Evolutionary conservation across 257 asterid genomes (phyloP).

Genomic region (Jacaranda mimosifolia): DNA sequence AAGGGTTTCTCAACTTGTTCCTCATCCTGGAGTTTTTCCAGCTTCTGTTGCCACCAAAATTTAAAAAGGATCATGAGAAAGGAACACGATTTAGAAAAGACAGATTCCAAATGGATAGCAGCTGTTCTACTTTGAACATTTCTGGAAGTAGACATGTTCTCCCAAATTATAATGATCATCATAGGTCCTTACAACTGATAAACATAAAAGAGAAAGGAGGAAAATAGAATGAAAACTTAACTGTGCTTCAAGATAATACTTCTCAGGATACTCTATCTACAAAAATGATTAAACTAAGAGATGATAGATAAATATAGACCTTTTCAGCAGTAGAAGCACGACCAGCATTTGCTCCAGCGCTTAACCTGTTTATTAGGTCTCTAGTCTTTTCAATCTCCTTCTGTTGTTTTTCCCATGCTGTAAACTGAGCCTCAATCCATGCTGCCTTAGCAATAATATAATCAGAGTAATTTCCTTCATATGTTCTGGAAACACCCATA

Average conservation of each 20-base stretch:
- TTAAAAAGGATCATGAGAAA: constrained; percentile 19
- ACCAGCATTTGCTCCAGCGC: constrained; percentile 97
- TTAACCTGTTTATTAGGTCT: constrained; percentile 80
- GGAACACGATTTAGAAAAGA: neutral
- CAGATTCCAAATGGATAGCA: neutral
- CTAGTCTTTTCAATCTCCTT: constrained; percentile 88
- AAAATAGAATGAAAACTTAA: neutral
- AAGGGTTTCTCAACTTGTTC: constrained; percentile 98
- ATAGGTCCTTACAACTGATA: neutral
- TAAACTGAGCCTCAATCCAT: constrained; percentile 84
- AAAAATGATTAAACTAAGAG: neutral
- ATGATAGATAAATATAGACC: constrained; percentile 47
- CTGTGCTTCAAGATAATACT: neutral
- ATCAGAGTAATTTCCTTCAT: constrained; percentile 84
- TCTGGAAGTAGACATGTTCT: neutral
- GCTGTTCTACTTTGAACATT: neutral
- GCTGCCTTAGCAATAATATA: constrained; percentile 75
- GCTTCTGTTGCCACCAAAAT: constrained; percentile 68
- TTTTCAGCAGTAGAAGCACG: constrained; percentile 99
- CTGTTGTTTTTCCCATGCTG: constrained; percentile 99
- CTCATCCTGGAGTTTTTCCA: constrained; percentile 89
- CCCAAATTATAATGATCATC: neutral
- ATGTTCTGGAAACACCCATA: constrained; percentile 94
- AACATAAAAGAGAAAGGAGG: neutral
- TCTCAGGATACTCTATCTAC: neutral